Evolutionary conservation across 176 grass and related monocot species (phyloP), one percentile per base, ranked within the genome.

Genomic region (Luzula sylvatica): DNA sequence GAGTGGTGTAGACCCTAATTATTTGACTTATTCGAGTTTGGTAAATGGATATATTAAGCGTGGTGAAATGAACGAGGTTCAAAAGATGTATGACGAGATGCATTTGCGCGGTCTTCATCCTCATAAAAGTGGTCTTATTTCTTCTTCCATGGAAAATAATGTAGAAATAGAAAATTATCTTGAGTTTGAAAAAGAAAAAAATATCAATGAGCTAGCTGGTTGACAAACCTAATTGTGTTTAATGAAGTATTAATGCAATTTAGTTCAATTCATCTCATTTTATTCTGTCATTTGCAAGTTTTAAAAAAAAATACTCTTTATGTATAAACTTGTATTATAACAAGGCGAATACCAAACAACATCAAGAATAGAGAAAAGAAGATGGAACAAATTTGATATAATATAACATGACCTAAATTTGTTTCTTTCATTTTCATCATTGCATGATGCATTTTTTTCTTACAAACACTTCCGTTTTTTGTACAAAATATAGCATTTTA

Each of bases 21-120:
- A 86, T 77, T 51, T 89, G 49, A 96, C 84, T 70, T 96, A 89
- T 62, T 73, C 73, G 68, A 82, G 77, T 42, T 60, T 96, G 53
- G 66, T 96, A 65, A 80, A 79, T 53, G 81, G 81, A 78, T 89
- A 86, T 22, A 64, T 96, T 64, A 85, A 46, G 72, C 58, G 50
- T 56, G 80, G 80, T 58, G 76, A 96, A 40, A 79, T 82, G 74
- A 66, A 79, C 42, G 69, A 86, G 67, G 70, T 89, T 52, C 58
- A 78, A 47, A 89, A 89, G 59, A 66, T 96, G 43, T 96, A 86
- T 55, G 65, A 82, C 21, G 78, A 89, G 50, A 89, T 96, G 84
- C 68, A 85, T 76, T 71, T 88, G 27, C 71, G 70, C 58, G 81
- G 79, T 52, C 77, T 96, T 72, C 64, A 82, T 25, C 59, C 77